A percentile compares a stretch with the other conserved stretches of the same genome.
Conservation (phyloP, 768 basidiomycete species). For the Trametes cubensis region DNA sequence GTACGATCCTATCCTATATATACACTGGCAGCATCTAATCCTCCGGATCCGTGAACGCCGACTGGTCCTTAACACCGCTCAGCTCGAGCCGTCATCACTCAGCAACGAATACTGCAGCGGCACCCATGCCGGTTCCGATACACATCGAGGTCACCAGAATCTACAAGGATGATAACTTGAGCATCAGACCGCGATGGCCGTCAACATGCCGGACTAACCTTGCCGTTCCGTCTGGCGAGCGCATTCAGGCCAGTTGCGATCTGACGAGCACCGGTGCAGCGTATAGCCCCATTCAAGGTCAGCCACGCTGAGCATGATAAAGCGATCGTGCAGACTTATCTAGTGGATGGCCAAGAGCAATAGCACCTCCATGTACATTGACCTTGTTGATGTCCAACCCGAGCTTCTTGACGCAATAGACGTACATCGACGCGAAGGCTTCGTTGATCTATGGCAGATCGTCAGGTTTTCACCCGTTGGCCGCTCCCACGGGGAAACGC, state of each 20-base stretch:
- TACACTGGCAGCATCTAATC: neutral
- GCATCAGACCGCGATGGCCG: slow-evolving; percentile 1
- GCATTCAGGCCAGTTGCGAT: slow-evolving; percentile 82
- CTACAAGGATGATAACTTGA: slow-evolving; percentile 36
- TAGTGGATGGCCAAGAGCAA: slow-evolving; percentile 83
- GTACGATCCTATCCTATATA: neutral
- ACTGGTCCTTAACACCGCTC: too few relatives aligned
- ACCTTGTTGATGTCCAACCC: slow-evolving; percentile 66
- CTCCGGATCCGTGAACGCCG: too few relatives aligned
- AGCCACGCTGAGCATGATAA: slow-evolving; percentile 15
- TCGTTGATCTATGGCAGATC: slow-evolving; percentile 72
- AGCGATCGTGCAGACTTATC: slow-evolving; percentile 51
- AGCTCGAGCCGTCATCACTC: slow-evolving; percentile 20
- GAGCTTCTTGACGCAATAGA: slow-evolving; percentile 71
- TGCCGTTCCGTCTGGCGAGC: slow-evolving; percentile 66
- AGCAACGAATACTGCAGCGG: slow-evolving; percentile 40
- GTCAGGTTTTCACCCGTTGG: neutral
- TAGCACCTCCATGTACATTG: slow-evolving; percentile 90
- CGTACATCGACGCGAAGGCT: slow-evolving; percentile 84
- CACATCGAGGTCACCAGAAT: slow-evolving; percentile 90
- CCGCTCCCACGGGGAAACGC: neutral
- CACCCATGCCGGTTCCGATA: slow-evolving; percentile 92
- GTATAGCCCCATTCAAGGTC: slow-evolving; percentile 40
- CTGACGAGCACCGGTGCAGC: slow-evolving; percentile 84
- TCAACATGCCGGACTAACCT: slow-evolving; percentile 46